These are phyloP conservation scores for Candida quercuum DNA, from an alignment of 805 yeast genomes.

Conservation along the genomic window DNA sequence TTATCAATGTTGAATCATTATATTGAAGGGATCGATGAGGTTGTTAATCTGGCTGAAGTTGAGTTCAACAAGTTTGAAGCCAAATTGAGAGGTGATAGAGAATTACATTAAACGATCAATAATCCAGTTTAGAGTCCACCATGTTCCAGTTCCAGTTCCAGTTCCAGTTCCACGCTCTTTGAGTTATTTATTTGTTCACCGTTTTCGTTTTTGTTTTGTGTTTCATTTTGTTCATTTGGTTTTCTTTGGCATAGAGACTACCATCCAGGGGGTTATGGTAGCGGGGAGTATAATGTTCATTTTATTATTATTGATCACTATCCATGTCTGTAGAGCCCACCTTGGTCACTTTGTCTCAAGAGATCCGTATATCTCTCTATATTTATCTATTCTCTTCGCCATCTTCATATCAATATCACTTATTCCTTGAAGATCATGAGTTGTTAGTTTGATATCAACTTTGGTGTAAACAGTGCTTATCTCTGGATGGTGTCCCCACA, in stretches of 20 bases:
- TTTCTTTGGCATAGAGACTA: not conserved
- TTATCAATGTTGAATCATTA: slow-evolving; percentile 97
- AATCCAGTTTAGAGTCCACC: no score
- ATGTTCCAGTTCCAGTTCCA: no score
- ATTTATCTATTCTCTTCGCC: slow-evolving; percentile 43
- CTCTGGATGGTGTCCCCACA: slow-evolving; percentile 66
- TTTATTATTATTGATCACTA: not conserved
- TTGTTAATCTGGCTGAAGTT: slow-evolving; percentile 34
- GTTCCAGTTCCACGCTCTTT: no score
- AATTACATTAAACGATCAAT: not conserved
- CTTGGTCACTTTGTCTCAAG: slow-evolving; percentile 1
- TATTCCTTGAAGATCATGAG: slow-evolving; percentile 56
- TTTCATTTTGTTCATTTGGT: not conserved
- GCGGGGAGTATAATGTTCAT: not conserved
- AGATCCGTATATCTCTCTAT: slow-evolving; percentile 13
- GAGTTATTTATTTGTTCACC: no score
- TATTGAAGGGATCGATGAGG: slow-evolving; percentile 90
- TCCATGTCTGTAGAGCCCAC: not conserved
- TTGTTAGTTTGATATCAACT: slow-evolving; percentile 49
- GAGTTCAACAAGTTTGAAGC: slow-evolving; percentile 26
- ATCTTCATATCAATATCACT: slow-evolving; percentile 54
- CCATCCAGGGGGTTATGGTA: not conserved
- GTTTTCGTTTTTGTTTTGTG: not conserved
- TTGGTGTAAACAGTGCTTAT: slow-evolving; percentile 53
- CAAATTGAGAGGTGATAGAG: slow-evolving; percentile 17